A percentile compares a stretch with the other conserved stretches of the same genome.
phyloP scores from a whole-genome alignment of 352 stramenopile species.

The Phytopythium delawarense region DNA sequence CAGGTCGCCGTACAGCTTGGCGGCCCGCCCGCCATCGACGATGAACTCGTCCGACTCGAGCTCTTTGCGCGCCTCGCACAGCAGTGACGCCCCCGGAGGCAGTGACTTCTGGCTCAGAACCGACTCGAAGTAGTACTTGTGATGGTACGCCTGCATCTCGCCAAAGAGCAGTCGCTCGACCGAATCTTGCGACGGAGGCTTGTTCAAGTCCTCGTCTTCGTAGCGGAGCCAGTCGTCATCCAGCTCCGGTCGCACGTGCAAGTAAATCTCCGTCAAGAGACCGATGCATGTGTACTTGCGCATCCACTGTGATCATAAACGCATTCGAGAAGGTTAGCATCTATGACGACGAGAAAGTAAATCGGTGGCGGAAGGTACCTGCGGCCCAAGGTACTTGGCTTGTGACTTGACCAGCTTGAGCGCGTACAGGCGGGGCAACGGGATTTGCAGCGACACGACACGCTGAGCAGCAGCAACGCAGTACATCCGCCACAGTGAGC shows the following conservation, averaged over 20 bases:
- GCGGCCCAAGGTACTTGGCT: slow-evolving; percentile 74
- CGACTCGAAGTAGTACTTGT: slow-evolving; percentile 82
- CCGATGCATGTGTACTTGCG: slow-evolving; percentile 83
- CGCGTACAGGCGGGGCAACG: slow-evolving; percentile 63
- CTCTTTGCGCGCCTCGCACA: slow-evolving; percentile 61
- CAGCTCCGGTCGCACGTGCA: slow-evolving; percentile 71
- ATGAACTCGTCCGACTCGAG: slow-evolving; percentile 52
- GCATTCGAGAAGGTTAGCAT: not conserved
- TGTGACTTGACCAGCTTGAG: slow-evolving; percentile 85
- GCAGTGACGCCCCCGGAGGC: slow-evolving; percentile 36
- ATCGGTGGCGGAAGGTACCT: slow-evolving; percentile 23
- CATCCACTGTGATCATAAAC: slow-evolving; percentile 49
- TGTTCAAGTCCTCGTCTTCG: slow-evolving; percentile 77
- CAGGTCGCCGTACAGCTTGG: slow-evolving; percentile 62
- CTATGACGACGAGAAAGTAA: slow-evolving; percentile 1
- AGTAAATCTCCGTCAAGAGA: slow-evolving; percentile 72
- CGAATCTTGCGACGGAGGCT: slow-evolving; percentile 60
- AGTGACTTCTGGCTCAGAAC: slow-evolving; percentile 43
- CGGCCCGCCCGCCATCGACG: slow-evolving; percentile 51
- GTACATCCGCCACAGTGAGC: not conserved
- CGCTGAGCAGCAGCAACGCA: slow-evolving; percentile 23
- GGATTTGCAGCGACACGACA: slow-evolving; percentile 65
- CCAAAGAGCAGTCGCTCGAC: slow-evolving; percentile 76
- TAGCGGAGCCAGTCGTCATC: slow-evolving; percentile 81
- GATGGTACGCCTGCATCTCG: slow-evolving; percentile 84